These are phyloP conservation scores for Gossypium davidsonii DNA, from an alignment of 441 rosid genomes.

Conservation along the genomic window DNA sequence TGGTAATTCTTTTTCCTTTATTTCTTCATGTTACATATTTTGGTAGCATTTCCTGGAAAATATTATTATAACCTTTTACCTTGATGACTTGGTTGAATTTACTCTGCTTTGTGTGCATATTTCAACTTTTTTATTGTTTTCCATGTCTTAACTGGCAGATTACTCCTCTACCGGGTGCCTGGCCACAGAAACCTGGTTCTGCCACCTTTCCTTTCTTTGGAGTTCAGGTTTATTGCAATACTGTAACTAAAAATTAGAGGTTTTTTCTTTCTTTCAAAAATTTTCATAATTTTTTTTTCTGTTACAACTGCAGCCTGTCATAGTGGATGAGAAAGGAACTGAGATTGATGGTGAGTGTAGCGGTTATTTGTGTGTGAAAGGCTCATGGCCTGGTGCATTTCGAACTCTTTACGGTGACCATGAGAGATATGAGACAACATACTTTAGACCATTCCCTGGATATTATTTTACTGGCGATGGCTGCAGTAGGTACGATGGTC, in stretches of 20 bases:
- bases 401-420: conserved; percentile 95
- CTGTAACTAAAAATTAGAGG: not conserved
- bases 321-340: conserved; percentile 93
- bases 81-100: not conserved
- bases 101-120: not conserved
- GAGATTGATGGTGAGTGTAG: conserved; percentile 94
- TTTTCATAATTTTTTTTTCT: conserved; percentile 16
- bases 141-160: conserved; percentile 42
- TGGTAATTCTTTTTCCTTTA: conserved; percentile 40
- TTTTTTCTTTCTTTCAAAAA: not conserved
- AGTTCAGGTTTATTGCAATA: conserved; percentile 60
- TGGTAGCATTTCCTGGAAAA: not conserved
- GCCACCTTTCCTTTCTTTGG: conserved; percentile 99
- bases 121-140: conserved; percentile 11
- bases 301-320: conserved; percentile 55
- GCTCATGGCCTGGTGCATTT: conserved; percentile 99
- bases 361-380: conserved; percentile 82
- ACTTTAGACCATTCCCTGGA: conserved; percentile 93
- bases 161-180: conserved; percentile 95
- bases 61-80: not conserved
- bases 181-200: conserved; percentile 99
- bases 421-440: conserved; percentile 94
- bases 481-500: conserved; percentile 63
- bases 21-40: not conserved
- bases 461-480: conserved; percentile 96